Base-by-base conservation (phyloP, 2,329 filamentous ascomycete species). In the Aspergillus arachidicola region DNA sequence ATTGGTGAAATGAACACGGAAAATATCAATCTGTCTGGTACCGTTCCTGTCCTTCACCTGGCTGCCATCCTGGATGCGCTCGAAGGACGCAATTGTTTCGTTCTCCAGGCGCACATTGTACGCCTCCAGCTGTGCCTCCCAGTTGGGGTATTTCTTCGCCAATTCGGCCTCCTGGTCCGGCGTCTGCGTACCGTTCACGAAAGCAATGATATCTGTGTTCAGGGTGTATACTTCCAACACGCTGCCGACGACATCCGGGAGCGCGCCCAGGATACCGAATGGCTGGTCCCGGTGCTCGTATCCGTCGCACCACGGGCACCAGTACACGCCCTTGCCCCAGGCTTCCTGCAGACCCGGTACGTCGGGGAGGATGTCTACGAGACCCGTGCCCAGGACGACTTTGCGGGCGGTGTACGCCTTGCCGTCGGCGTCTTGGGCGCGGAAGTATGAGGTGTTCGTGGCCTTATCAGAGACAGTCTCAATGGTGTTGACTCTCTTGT, bases 251-350 rank as follows among this genome's bases (percentile, higher is more conserved):
- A 84, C 75, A 32, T 83, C 76, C 1, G 77, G 68, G 0, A 88
- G 72, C 1, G 76, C 65, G 1, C 79, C 82, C 0, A 89, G 71
- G 38, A 89, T 78, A 1, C 86, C 86, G 1, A 89, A 79, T 0
- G 81, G 63, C 64, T 88, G 86, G 69, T 88, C 85, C 0, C 82
- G 83, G 71, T 89, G 86, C 74, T 89, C 87, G 66, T 84, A 80
- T 14, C 87, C 87, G 69, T 89, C 87, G 65, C 87, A 89, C 87
- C 87, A 89, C 0, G 86, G 86, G 60, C 87, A 89, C 85, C 86
- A 89, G 75, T 78, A 89, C 58, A 89, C 83, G 6, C 87, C 87
- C 63, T 84, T 80, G 56, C 85, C 86, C 82, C 84, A 89, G 68
- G 82, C 83, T 60, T 87, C 83, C 9, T 66, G 36, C 0, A 89